Evolutionary conservation across 2,329 filamentous ascomycete species (phyloP).

Genomic region (Didymella exigua): DNA sequence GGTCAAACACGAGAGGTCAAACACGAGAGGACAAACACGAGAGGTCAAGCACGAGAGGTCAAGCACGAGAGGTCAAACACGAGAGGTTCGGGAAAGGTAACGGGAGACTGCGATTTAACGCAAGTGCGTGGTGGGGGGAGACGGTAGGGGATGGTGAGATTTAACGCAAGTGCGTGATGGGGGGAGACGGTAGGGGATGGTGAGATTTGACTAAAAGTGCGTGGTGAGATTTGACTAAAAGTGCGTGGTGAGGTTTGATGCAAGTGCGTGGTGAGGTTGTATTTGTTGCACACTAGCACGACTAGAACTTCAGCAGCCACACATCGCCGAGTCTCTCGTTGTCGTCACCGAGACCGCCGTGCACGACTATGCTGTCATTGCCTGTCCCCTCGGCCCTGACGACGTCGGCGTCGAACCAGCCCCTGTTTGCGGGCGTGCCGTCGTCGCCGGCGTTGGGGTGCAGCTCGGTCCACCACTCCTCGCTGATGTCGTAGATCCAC

Average conservation of each 20-base stretch:
- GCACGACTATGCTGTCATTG: slow-evolving; percentile 52
- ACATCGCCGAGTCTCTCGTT: slow-evolving; percentile 59
- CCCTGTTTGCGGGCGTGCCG: slow-evolving; percentile 51
- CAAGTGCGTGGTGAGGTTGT: neutral
- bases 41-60: no score
- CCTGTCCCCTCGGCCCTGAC: slow-evolving; percentile 29
- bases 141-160: no score
- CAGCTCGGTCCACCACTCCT: slow-evolving; percentile 45
- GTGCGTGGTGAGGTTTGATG: no score
- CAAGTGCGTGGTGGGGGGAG: neutral
- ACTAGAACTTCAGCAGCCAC: slow-evolving; percentile 52
- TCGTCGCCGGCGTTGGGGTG: slow-evolving; percentile 24
- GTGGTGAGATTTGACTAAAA: neutral
- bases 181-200: no score
- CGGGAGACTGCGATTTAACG: neutral
- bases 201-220: neutral
- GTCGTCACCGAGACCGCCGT: slow-evolving; percentile 59
- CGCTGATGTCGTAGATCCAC: slow-evolving; percentile 53
- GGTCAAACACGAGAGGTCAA: no score
- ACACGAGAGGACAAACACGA: no score
- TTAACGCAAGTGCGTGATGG: neutral
- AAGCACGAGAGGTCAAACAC: no score
- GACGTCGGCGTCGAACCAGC: slow-evolving; percentile 62
- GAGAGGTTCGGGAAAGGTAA: neutral
- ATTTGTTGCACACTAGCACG: no score